These are phyloP conservation scores for Coniochaeta pulveracea DNA, from an alignment of 2,329 filamentous ascomycete species.

Conservation along the genomic window DNA sequence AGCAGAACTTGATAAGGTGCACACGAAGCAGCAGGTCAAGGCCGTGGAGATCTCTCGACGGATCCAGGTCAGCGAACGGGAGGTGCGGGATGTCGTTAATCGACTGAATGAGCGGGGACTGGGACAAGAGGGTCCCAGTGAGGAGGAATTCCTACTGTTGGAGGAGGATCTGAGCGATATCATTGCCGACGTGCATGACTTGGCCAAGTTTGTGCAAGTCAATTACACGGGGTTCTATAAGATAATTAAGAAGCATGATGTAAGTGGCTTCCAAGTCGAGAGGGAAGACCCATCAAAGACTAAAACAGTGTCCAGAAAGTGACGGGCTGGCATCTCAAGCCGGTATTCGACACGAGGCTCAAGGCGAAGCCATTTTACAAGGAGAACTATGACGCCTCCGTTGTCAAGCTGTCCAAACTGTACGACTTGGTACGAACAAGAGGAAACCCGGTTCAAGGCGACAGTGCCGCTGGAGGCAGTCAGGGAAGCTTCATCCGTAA, in stretches of 20 bases:
- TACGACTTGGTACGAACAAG: constrained; percentile 92
- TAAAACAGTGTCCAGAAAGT: constrained; percentile 55
- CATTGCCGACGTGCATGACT: constrained; percentile 94
- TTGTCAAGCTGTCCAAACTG: constrained; percentile 86
- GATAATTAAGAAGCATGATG: constrained; percentile 99
- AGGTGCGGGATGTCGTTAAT: constrained; percentile 78
- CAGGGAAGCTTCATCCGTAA: constrained; percentile 95
- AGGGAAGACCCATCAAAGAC: too few species aligned
- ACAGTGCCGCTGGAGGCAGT: constrained; percentile 78
- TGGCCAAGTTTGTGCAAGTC: constrained; percentile 95
- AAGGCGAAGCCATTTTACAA: constrained; percentile 98
- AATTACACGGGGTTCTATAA: constrained; percentile 99
- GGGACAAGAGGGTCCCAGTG: constrained; percentile 51
- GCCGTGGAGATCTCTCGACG: constrained; percentile 88
- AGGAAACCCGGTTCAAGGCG: constrained; percentile 84
- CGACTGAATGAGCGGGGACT: constrained; percentile 55
- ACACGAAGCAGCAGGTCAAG: constrained; percentile 95
- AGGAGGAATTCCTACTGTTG: constrained; percentile 87
- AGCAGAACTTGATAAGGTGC: constrained; percentile 90
- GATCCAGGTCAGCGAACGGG: constrained; percentile 77
- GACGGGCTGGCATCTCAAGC: constrained; percentile 85
- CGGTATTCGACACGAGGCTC: constrained; percentile 88
- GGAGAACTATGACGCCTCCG: constrained; percentile 94
- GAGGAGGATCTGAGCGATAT: constrained; percentile 96
- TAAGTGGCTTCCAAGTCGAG: constrained; percentile 35